Evolutionary conservation across 768 basidiomycete species (phyloP).

Genomic region (Phlegmacium glaucopus): DNA sequence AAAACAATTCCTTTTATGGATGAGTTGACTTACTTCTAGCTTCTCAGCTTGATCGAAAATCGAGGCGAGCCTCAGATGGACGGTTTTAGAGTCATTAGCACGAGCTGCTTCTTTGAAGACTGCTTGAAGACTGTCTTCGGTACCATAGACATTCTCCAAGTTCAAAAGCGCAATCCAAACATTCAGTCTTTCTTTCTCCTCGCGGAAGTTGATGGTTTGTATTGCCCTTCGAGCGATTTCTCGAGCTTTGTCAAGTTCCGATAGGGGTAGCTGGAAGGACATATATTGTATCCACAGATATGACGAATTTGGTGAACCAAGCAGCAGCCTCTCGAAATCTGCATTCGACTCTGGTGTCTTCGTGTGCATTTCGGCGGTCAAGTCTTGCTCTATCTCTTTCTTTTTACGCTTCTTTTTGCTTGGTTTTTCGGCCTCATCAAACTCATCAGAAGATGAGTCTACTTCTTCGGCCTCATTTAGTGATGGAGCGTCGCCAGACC

Average conservation of each 20-base stretch:
- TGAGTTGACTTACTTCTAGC: slow-evolving; percentile 49
- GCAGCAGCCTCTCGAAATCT: slow-evolving; percentile 90
- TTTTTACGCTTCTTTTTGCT: slow-evolving; percentile 59
- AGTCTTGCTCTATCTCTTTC: slow-evolving; percentile 72
- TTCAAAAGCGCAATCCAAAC: slow-evolving; percentile 98
- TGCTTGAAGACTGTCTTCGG: slow-evolving; percentile 71
- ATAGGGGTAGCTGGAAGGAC: slow-evolving; percentile 97
- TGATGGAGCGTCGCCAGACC: slow-evolving; percentile 46
- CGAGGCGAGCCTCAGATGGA: slow-evolving; percentile 79
- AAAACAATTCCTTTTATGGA: background rate
- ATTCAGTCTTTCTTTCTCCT: slow-evolving; percentile 94
- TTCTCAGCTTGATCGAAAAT: slow-evolving; percentile 87
- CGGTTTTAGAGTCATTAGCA: slow-evolving; percentile 89
- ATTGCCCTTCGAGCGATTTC: slow-evolving; percentile 84
- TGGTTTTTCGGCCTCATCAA: slow-evolving; percentile 43
- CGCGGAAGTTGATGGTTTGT: slow-evolving; percentile 86
- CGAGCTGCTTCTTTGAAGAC: slow-evolving; percentile 88
- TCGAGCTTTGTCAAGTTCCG: slow-evolving; percentile 93
- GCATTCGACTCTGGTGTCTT: slow-evolving; percentile 86
- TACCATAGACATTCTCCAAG: slow-evolving; percentile 90
- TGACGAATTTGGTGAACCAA: slow-evolving; percentile 95
- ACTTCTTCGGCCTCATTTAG: slow-evolving; percentile 37
- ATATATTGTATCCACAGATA: slow-evolving; percentile 99
- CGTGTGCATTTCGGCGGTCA: slow-evolving; percentile 85
- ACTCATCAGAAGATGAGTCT: slow-evolving; percentile 40